Evolutionary conservation across 306 rosid genomes (phyloP), one percentile per base, ranked within the genome.

Genomic region (Pterocarpus santalinus): DNA sequence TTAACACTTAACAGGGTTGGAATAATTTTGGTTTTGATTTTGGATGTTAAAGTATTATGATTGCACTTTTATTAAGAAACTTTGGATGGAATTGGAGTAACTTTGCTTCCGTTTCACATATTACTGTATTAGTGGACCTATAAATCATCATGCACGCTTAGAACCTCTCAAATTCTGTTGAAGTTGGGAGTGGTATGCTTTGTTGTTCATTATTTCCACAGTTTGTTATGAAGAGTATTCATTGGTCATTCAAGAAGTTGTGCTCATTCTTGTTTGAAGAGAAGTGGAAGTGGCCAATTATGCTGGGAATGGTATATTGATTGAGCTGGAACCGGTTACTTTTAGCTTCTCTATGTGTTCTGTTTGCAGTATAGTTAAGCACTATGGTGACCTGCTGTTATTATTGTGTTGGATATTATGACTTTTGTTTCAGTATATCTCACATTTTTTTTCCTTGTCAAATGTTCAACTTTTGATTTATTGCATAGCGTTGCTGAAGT

Each of bases 401-500:
- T 22, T 22, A 22, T 22, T 22, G 28, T n/a, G 28, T 22, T 22
- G 28, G 28, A 22, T 22, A 22, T 22, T 22, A 22, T 22, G 28
- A 22, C 28, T 1, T 22, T 22, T 22, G 28, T 22, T 22, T 22
- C 28, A 22, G 28, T 22, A 22, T 22, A 22, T 22, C 28, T 22
- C 28, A 22, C 28, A 22, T 22, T 22, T 22, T 22, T 22, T 22
- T 22, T 22, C 28, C 28, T 22, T 0, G 35, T 38, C 35, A 58
- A 49, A 41, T 64, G 64, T 82, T 74, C 71, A 7, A 33, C 61
- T 72, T 83, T 44, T 63, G 22, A 46, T 38, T 38, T 80, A 61
- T 47, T 60, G 38, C 70, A 15, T 16, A 8, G 55, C 60, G 47
- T 80, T 81, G 52, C 67, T 63, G 47, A 65, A 8, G 36, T 73